Evolutionary conservation across 495 filamentous ascomycete genomes (phyloP), one percentile per base, ranked within the genome.

Genomic region (Aspergillus ostianus): DNA sequence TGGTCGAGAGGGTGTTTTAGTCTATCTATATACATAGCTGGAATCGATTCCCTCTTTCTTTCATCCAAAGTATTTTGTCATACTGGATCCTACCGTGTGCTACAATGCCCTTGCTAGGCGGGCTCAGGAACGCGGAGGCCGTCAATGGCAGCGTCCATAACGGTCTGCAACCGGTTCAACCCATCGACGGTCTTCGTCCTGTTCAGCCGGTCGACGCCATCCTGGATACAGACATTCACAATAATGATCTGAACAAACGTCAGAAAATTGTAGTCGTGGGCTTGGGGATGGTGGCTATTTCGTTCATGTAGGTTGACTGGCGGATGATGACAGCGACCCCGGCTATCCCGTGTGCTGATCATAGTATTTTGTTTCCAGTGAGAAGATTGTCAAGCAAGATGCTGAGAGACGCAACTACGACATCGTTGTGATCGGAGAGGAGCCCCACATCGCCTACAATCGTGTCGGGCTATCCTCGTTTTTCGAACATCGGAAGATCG

Each of bases 221-320:
- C 15, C 18, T 29, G 19, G 52, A 55, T 19, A 21, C 29, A 13
- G 41, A 30, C 13, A 47, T 46, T 6, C 36, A 36, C 41, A 21
- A 30, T 6, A 52, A 58, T 49, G 59, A 58, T 44, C 41, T 45
- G n/a, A 55, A 48, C 36, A 56, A 63, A 44, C 70, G 87, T 54
- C 90, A 91, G 64, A 87, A 80, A 66, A 78, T 97, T 36, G 91
- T 97, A 0, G 84, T 98, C 32, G 91, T 96, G 26, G 93, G 93
- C 9, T 73, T 98, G 73, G 93, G 93, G 10, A 98, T 98, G 93
- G 93, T 98, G 46, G 93, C 92, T 21, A 90, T 97, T 56, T 86
- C 90, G 49, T 93, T 97, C 71, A 96, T 97, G 91, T 94, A 75
- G 75, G 87, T 72, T 3, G 5, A 19, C 15, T 5, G 41, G 23